Base-by-base conservation (phyloP, 2,329 filamentous ascomycete species). In the Colletotrichum caudatum region DNA sequence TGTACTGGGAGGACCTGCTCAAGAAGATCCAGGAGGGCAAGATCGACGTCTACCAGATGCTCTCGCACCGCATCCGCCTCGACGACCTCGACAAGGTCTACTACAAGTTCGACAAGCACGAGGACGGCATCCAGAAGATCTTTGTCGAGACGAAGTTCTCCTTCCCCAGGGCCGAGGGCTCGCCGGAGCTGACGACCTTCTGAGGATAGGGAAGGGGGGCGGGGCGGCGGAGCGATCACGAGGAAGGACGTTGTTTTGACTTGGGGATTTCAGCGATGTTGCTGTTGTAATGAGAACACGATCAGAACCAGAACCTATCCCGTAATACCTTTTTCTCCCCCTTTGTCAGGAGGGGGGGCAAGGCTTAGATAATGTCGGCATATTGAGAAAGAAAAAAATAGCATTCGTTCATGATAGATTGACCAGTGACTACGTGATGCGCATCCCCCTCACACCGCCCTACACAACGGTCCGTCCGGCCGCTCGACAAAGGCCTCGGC, bases 1-100 rank as follows among this genome's bases (percentile, higher is more conserved):
- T 91, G 77, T 96, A 97, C 83, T 97, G 93, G 94, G 86, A 94
- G 33, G 88, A 93, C 4, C 84, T 97, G n/a, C 84, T 96, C 57
- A 82, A 88, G 73, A 83, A 84, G 81, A 92, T 97, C 73, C 87
- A 91, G 76, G 85, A 84, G 29, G 90, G 90, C 41, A 86, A 91
- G 74, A 89, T 97, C 53, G 90, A 97, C 71, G 93, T 93, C 0
- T 81, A 92, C 46, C 90, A 93, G 78, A 97, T 97, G 93, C 84
- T 97, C 1, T 92, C 91, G 9, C 94, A 97, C 80, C 90, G 94
- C 16, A 89, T 94, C 64, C 86, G 87, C 39, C 85, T 97, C 4
- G 92, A 95, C 73, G 92, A 95, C 75, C 86, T 92, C 70, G 90
- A 89, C 68, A 88, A 89, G 76, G 84, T 92, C 0, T 93, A 93